These are phyloP conservation scores for Melanopsichium pennsylvanicum DNA, from an alignment of 1,284 basidiomycete genomes.

Conservation along the genomic window DNA sequence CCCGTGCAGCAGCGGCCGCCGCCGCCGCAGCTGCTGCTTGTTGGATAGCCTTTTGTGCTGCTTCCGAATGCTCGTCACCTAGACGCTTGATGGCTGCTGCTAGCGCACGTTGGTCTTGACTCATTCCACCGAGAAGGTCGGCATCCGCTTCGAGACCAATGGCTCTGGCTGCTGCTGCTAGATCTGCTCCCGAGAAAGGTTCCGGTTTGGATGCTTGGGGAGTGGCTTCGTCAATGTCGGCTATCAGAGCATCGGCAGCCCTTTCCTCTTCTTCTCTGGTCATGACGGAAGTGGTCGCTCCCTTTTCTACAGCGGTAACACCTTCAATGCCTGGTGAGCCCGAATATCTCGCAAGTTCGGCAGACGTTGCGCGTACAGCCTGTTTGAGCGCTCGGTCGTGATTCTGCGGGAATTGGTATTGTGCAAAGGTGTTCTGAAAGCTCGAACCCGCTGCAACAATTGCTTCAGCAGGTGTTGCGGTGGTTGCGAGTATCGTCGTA, in stretches of 20 bases:
- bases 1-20: constrained; percentile 26
- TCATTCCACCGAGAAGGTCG: constrained; percentile 41
- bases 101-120: constrained; percentile 44
- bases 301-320: neutral
- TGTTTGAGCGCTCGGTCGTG: constrained; percentile 24
- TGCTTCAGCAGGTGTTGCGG: constrained; percentile 1
- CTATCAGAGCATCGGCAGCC: constrained; percentile 34
- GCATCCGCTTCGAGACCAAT: constrained; percentile 48
- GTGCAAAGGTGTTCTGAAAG: constrained; percentile 45
- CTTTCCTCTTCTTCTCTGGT: constrained; percentile 40
- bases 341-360: constrained; percentile 1
- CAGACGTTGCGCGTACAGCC: neutral
- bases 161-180: constrained; percentile 49
- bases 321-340: neutral
- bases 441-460: constrained; percentile 1
- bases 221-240: constrained; percentile 6
- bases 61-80: constrained; percentile 32
- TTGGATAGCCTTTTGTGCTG: constrained; percentile 41
- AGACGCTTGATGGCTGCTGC: constrained; percentile 50
- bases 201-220: constrained; percentile 5
- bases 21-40: constrained; percentile 37
- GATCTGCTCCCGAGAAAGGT: constrained; percentile 29
- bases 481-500: neutral
- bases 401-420: constrained; percentile 40
- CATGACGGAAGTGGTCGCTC: constrained; percentile 2